Base-by-base conservation (phyloP, 2,329 filamentous ascomycete species). In the Cladosporium sp. region DNA sequence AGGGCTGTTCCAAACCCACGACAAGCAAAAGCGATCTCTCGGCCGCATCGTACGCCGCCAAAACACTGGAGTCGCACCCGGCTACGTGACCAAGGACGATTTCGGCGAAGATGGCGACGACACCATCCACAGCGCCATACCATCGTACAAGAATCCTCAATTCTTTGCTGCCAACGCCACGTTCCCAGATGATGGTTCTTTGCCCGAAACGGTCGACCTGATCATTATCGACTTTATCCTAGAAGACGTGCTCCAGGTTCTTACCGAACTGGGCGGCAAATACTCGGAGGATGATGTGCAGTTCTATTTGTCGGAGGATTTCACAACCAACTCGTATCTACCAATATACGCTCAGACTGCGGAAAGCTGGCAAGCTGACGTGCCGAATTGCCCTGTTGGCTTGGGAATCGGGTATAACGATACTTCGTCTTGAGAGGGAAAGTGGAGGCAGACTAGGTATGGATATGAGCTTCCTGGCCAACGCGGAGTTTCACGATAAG, bases 101-200 rank as follows among this genome's bases (percentile, higher is more conserved):
- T 81, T 79, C 56, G 79, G 78, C 43, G 70, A 63, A 3, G 78
- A 72, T 55, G 76, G 78, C 13, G 79, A 82, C 57, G 79, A 82
- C 53, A 82, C 78, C 0, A 57, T 70, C 5, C 78, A 82, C 62
- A 66, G 68, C 3, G 45, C 50, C 7, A 77, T 80, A 38, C 70
- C 76, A 1, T 59, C 67, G 49, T 78, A 75, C 64, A 19, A 20
- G 12, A 46, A 40, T 38, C 78, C 78, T 4, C 68, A 73, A 53
- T 76, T 76, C 57, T 74, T 78, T 56, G 72, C 77, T 58, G 71
- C 70, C 2, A 70, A 73, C 13, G 76, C 65, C 6, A 74, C 71
- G 0, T 78, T 80, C 48, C 73, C 75, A 0, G 51, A 60, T 2
- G 65, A 72, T 19, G 72, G 73, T 1, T 67, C 57, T 3, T 46